Evolutionary conservation across 345 rosid species (phyloP).

Genomic region (Linum lewisii): DNA sequence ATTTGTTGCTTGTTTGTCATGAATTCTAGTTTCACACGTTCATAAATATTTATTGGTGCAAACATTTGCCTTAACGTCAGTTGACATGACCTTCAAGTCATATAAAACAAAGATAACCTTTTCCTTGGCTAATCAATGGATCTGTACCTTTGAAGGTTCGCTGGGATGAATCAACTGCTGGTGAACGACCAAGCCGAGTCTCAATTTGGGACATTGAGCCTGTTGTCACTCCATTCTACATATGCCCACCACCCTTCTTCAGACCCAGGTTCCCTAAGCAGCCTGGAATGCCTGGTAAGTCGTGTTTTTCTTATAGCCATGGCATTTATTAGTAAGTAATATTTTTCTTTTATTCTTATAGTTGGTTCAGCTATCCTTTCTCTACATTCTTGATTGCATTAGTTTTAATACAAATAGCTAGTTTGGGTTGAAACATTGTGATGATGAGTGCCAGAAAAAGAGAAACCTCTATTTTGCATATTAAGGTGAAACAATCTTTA

Average conservation of each 20-base stretch:
- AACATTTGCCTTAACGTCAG: no score
- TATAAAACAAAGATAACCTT: no score
- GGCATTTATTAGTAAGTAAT: not conserved
- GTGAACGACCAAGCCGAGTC: slow-evolving; percentile 81
- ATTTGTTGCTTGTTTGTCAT: no score
- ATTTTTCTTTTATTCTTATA: not conserved
- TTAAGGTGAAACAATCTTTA: not conserved
- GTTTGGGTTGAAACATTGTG: not conserved
- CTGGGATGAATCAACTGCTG: slow-evolving; percentile 95
- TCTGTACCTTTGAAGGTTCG: slow-evolving; percentile 51
- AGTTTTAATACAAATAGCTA: not conserved
- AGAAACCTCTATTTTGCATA: no score
- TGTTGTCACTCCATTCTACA: slow-evolving; percentile 82
- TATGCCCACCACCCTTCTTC: slow-evolving; percentile 96
- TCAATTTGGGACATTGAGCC: slow-evolving; percentile 97
- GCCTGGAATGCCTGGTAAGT: slow-evolving; percentile 78
- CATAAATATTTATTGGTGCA: no score
- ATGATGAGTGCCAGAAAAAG: not conserved
- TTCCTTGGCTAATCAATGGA: not conserved
- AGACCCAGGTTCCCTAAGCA: slow-evolving; percentile 68
- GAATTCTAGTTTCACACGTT: no score
- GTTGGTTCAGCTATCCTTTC: not conserved
- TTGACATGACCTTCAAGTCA: no score
- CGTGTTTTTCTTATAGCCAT: not conserved
- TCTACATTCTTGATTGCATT: not conserved